Conservation (phyloP, 768 basidiomycete genomes). For the Leccinum aurantiacum region DNA sequence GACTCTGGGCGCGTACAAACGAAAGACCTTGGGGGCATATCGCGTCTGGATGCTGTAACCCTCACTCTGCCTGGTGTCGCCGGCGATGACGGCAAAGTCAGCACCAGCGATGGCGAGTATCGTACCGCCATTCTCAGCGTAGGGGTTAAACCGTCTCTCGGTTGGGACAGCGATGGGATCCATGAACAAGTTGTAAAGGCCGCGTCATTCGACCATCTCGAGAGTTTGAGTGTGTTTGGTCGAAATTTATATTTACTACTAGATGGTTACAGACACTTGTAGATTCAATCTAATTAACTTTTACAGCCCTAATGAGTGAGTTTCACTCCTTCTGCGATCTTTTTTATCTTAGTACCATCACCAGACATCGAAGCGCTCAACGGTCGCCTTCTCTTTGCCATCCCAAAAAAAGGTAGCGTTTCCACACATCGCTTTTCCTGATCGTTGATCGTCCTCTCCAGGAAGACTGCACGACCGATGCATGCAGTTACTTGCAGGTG, state of each 20-base stretch:
- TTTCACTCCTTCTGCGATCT: not conserved
- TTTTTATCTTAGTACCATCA: not conserved
- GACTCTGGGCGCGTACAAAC: slow-evolving; percentile 59
- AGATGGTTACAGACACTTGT: no score
- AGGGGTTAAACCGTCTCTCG: slow-evolving; percentile 78
- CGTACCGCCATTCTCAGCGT: slow-evolving; percentile 92
- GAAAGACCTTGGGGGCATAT: slow-evolving; percentile 94
- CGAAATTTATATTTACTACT: no score
- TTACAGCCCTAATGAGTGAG: slow-evolving; percentile 25
- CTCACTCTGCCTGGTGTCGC: slow-evolving; percentile 94
- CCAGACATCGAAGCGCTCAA: slow-evolving; percentile 75
- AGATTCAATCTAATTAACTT: no score
- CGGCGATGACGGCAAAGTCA: slow-evolving; percentile 92
- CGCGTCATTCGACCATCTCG: not conserved
- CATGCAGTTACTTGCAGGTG: slow-evolving; percentile 79
- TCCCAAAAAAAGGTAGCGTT: slow-evolving; percentile 90
- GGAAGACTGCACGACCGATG: slow-evolving; percentile 92
- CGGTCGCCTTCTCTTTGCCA: slow-evolving; percentile 88
- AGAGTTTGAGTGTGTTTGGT: not conserved
- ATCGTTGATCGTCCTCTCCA: slow-evolving; percentile 30
- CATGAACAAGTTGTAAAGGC: not conserved
- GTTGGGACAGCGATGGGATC: slow-evolving; percentile 37
- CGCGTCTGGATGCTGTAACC: slow-evolving; percentile 98
- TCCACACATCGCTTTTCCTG: not conserved
- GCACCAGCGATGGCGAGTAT: slow-evolving; percentile 94